Evolutionary conservation across 1,284 basidiomycete genomes (phyloP).

Genomic region (Austroboletus novae-zelandiae): DNA sequence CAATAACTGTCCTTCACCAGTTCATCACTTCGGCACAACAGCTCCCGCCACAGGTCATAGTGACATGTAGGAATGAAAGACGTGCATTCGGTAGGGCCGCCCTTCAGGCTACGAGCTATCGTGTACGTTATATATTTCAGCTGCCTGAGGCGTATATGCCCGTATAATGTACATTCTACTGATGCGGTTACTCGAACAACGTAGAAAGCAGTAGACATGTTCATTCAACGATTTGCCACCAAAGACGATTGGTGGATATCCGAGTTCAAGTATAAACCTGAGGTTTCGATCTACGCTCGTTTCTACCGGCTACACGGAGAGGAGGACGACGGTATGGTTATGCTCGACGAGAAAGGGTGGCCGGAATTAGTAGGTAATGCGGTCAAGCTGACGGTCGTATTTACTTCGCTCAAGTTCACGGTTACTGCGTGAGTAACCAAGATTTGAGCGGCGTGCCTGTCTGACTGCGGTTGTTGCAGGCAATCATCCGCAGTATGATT

Average conservation of each 20-base stretch:
- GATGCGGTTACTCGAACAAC: constrained; percentile 8
- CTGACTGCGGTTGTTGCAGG: constrained; percentile 16
- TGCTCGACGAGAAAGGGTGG: constrained; percentile 32
- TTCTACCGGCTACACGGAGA: constrained; percentile 32
- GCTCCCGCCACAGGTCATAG: constrained; percentile 33
- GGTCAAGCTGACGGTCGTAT: constrained; percentile 30
- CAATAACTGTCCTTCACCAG: constrained; percentile 28
- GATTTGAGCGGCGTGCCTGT: background rate
- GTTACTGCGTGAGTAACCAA: constrained; percentile 30
- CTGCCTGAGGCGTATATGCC: background rate
- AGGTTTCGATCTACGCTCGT: constrained; percentile 32
- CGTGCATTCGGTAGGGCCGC: constrained; percentile 31
- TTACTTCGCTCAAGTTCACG: constrained; percentile 34
- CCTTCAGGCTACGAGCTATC: constrained; percentile 33
- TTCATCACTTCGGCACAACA: constrained; percentile 28
- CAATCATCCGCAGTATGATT: constrained; percentile 27
- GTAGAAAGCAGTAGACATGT: constrained; percentile 30
- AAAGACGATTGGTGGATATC: constrained; percentile 38
- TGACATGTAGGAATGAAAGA: constrained; percentile 30
- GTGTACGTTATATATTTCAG: constrained; percentile 16
- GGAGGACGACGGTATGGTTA: constrained; percentile 32
- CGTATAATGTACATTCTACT: too few relatives aligned
- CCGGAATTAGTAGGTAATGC: constrained; percentile 32
- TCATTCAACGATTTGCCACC: constrained; percentile 33
- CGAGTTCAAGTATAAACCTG: constrained; percentile 31